Percentiles rank a stretch among this genome's conserved stretches.
phyloP scores from a whole-genome alignment of 805 yeast genomes.

The Yarrowia sp. region DNA sequence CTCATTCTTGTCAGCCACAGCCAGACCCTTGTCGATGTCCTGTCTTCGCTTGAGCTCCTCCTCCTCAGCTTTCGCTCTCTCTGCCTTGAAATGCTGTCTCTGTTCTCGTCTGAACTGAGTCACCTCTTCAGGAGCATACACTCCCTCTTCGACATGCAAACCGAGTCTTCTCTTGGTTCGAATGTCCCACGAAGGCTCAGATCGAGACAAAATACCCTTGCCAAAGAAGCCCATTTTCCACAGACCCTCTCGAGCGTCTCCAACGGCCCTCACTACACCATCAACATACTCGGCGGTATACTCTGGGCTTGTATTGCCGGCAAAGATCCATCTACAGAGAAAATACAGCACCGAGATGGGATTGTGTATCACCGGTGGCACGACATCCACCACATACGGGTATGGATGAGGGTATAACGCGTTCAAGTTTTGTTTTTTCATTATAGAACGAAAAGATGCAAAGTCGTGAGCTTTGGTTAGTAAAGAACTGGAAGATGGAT shows the following conservation, averaged over 20 bases:
- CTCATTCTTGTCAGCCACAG: slow-evolving; percentile 41
- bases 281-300: slow-evolving; percentile 43
- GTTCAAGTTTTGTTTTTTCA: slow-evolving; percentile 30
- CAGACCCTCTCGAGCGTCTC: slow-evolving; percentile 56
- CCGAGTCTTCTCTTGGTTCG: slow-evolving; percentile 67
- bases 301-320: slow-evolving; percentile 41
- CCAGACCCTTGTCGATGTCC: slow-evolving; percentile 50
- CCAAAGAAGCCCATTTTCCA: slow-evolving; percentile 95
- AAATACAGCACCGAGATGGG: slow-evolving; percentile 69
- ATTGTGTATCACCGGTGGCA: slow-evolving; percentile 58
- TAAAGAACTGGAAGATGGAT: not conserved
- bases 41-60: slow-evolving; percentile 54
- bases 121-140: slow-evolving; percentile 71
- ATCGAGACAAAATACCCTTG: slow-evolving; percentile 84
- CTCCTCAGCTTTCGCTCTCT: slow-evolving; percentile 67
- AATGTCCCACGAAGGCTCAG: slow-evolving; percentile 90
- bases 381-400: slow-evolving; percentile 38
- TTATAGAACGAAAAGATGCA: not conserved
- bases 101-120: slow-evolving; percentile 75
- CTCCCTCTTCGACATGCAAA: slow-evolving; percentile 51
- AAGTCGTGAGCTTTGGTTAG: not conserved
- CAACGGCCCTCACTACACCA: slow-evolving; percentile 50
- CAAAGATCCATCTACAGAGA: slow-evolving; percentile 47
- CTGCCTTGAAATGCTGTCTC: slow-evolving; percentile 72
- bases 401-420: slow-evolving; percentile 29